Evolutionary conservation across 768 basidiomycete species (phyloP), one percentile per base, ranked within the genome.

Genomic region (Russula compacta): DNA sequence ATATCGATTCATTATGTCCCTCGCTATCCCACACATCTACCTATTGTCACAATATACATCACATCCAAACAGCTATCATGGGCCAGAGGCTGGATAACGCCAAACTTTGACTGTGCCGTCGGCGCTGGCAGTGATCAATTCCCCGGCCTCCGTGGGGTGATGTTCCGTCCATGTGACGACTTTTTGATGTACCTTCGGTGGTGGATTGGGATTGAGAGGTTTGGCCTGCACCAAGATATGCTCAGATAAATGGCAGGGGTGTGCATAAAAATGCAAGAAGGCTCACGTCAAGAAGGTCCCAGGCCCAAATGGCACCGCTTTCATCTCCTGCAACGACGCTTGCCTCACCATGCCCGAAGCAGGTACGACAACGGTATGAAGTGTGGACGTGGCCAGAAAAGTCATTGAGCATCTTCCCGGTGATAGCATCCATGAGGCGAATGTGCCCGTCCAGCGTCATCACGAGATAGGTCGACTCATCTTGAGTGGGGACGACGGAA

Each of bases 71-170:
- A 52, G 14, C 15, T 62, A 19, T 64, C 46, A 66, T 43, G 55
- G 42, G 7, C 32, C 55, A 33, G 57, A 53, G 21, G 58, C 58
- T 36, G 80, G 74, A 64, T 81, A 74, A 66, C 80, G 77, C 95
- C 95, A 98, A 15, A 98, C 83, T 72, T 94, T 95, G 59, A 88
- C 87, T 8, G 86, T 87, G 17, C 95, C 94, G 71, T 98, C 95
- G 19, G 89, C 87, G 68, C 92, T 91, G 1, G 92, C 85, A 3
- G 93, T 95, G 47, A 94, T 73, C 81, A 97, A 81, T 71, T 97
- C 92, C 17, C 83, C 83, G 6, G 82, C 78, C 58, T 92, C 87
- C 21, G 77, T 80, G 8, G 92, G 93, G 73, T 95, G 90, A 67
- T 92, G 84, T 73, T 95, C 92, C 2, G 90, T 85, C 92, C 94